phyloP scores from a whole-genome alignment of 306 rosid genomes.

The Gillenia trifoliata region DNA sequence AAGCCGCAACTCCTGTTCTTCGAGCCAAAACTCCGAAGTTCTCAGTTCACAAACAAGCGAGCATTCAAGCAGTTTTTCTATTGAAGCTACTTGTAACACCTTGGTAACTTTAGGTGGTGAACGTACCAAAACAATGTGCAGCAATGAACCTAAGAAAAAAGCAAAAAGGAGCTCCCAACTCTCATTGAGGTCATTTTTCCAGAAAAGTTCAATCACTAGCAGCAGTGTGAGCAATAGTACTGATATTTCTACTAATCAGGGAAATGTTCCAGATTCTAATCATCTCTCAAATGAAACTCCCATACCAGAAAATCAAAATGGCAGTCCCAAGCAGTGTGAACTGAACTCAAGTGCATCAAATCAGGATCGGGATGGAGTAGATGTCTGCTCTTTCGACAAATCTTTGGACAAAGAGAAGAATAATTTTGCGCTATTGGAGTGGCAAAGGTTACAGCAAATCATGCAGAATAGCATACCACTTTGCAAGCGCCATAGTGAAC shows the following conservation, averaged over 20 bases:
- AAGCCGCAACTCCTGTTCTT: conserved; percentile 24
- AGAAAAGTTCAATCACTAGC: conserved; percentile 36
- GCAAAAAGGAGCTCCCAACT: conserved; percentile 63
- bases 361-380: conserved; percentile 35
- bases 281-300: conserved; percentile 34
- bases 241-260: conserved; percentile 25
- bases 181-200: conserved; percentile 69
- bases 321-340: conserved; percentile 28
- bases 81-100: conserved; percentile 19
- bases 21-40: conserved; percentile 37
- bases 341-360: conserved; percentile 27
- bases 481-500: conserved; percentile 85
- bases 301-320: conserved; percentile 20
- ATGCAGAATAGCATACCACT: conserved; percentile 92
- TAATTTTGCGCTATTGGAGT: conserved; percentile 59
- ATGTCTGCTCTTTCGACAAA: conserved; percentile 33
- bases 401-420: conserved; percentile 48
- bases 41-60: conserved; percentile 22
- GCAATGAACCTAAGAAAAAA: conserved; percentile 50
- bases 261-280: conserved; percentile 35
- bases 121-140: conserved; percentile 18
- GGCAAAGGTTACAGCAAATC: conserved; percentile 84
- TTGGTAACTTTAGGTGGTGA: conserved; percentile 13
- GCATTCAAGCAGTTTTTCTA: conserved; percentile 20
- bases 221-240: conserved; percentile 20